Evolutionary conservation across 1,139 yeast genomes (phyloP).

Genomic region (Yamadazyma atlantica): DNA sequence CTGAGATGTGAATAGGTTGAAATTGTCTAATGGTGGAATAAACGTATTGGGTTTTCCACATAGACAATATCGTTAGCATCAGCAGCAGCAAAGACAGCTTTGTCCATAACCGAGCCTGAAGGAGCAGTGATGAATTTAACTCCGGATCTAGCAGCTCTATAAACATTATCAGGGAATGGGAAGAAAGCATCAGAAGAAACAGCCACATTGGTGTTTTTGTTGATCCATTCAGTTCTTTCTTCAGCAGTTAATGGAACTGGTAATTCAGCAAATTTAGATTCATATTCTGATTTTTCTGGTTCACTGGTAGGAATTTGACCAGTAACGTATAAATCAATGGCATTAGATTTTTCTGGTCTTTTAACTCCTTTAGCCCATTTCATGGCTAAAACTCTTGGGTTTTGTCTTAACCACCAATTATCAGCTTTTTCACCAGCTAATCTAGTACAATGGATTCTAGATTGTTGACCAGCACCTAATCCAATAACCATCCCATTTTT

Average conservation of each 20-base stretch:
- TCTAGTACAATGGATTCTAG: constrained; percentile 98
- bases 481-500: constrained; percentile 99
- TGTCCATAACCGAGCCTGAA: constrained; percentile 96
- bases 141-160: constrained; percentile 95
- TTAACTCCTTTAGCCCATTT: constrained; percentile 98
- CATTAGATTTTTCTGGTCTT: constrained; percentile 98
- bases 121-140: constrained; percentile 96
- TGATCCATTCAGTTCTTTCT: constrained; percentile 87
- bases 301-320: constrained; percentile 88
- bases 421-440: constrained; percentile 99
- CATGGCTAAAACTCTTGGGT: constrained; percentile 87
- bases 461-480: constrained; percentile 98
- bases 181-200: constrained; percentile 96
- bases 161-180: constrained; percentile 99
- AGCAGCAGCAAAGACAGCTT: constrained; percentile 94
- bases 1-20: too few species aligned
- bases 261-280: constrained; percentile 76
- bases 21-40: constrained; percentile 97
- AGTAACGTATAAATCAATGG: constrained; percentile 90
- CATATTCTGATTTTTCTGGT: constrained; percentile 92
- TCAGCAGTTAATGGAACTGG: constrained; percentile 81
- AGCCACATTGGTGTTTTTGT: constrained; percentile 79
- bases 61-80: constrained; percentile 84
- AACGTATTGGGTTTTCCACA: constrained; percentile 92
- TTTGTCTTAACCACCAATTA: constrained; percentile 99